Evolutionary conservation across 148 eudicot species (phyloP), one percentile per base, ranked within the genome.

Genomic region (Arctostaphylos glauca): DNA sequence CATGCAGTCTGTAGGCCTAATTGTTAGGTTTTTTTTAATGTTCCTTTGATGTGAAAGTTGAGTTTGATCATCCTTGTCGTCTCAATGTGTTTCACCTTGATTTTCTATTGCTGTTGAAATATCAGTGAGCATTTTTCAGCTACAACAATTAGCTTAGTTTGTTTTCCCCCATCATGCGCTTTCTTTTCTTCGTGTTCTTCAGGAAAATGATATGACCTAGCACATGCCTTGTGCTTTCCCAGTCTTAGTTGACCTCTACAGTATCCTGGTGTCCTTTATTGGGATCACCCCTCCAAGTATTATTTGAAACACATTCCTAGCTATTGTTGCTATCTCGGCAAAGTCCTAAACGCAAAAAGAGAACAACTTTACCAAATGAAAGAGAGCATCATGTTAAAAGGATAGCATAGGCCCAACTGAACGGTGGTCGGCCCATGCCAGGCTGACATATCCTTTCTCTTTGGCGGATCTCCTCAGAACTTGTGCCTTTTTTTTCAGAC

Each of bases 1-100:
- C 19, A 66, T 25, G 31, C 41, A 31, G 6, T 64, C 41, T 10
- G 6, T 64, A 6, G 60, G 25, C 49, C 47, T 53, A 6, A 6
- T 38, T 38, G 43, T 53, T 23, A 52, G 10, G 23, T 12, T 76
- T 13, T 53, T 31, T 53, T n/a, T 15, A 2, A 74, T 1, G 77
- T 14, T 48, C 55, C 53, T 74, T 74, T 74, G 38, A 49, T 49
- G 56, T 74, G 77, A 25, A 76, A 52, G 79, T 38, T 76, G 60
- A 15, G 56, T 53, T 76, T 52, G 60, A 25, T 76, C 41, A 10
- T 25, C 79, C 78, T 76, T 3, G 60, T 76, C 60, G 52, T 53
- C 46, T 53, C 47, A 12, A 41, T 12, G 4, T 31, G 10, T 23
- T 23, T 76, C 78, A 76, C 59, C 4, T 52, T 53, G 18, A 21